Base-by-base conservation (phyloP, 768 basidiomycete species). In the Terana coerulea region DNA sequence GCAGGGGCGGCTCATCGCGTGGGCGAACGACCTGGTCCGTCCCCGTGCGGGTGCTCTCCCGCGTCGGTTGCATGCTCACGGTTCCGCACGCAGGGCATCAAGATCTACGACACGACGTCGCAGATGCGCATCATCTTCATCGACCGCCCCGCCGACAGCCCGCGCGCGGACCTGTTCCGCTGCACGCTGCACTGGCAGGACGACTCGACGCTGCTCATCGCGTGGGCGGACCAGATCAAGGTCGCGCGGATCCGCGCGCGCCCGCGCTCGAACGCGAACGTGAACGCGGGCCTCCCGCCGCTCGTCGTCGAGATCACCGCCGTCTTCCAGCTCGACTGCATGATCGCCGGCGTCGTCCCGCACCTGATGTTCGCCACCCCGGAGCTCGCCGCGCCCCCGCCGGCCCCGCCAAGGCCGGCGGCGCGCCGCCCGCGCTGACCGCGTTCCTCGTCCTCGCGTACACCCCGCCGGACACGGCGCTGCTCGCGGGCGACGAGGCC, bases 191-290 rank as follows among this genome's bases (percentile, higher is more conserved):
- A 84, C 51, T 99, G 95, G 95, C 90, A 91, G 60, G 93, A 97
- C 62, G 90, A 95, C 61, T 79, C 81, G 1, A 94, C 92, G 0
- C 77, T 99, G 2, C 77, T 99, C 33, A 87, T 98, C 42, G 88
- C 83, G 1, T 98, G 95, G 97, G 93, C 94, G 9, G 89, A 95
- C 67, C 76, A 84, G 47, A 88, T 98, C 75, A 95, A 92, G 64
- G 85, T 98, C 22, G 92, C 88, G 5, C 81, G 89, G 11, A 77
- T 95, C 49, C 81, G 86, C 15, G 74, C 81, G 2, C 76, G 86
- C 33, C 75, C 79, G 44, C 74, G 77, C 14, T 68, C 72, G 0
- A 60, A 68, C 25, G 68, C 74, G n/a, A 66, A 76, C 4, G 62
- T 75, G 2, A 64, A 74, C 0, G 69, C 76, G 1, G 78, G 75